These are phyloP conservation scores for Phytophthora sansomeana DNA, from an alignment of 352 stramenopile species.

Conservation along the genomic window DNA sequence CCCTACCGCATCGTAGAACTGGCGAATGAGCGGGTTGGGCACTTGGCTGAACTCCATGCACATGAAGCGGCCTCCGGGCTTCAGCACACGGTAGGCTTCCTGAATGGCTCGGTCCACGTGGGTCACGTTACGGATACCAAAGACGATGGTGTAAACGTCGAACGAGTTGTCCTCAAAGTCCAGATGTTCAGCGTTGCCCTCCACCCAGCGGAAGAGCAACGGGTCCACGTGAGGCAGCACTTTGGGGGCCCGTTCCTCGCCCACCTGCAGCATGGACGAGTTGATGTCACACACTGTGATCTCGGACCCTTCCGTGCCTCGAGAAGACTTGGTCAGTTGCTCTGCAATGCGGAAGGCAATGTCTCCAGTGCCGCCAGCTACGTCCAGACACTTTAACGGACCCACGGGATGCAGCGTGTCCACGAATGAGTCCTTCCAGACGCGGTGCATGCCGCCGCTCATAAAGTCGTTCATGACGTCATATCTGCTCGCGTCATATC, in stretches of 20 bases:
- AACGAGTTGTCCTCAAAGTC: constrained; percentile 96
- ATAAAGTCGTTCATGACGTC: constrained; percentile 99
- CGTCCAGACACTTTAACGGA: constrained; percentile 91
- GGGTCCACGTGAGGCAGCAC: constrained; percentile 63
- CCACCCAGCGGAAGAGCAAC: constrained; percentile 87
- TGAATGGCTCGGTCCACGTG: constrained; percentile 95
- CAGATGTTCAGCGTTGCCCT: constrained; percentile 97
- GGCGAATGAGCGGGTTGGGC: constrained; percentile 90
- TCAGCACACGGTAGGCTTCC: constrained; percentile 97
- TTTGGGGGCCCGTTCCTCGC: constrained; percentile 88
- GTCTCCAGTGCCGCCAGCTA: constrained; percentile 99
- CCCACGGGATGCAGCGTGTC: constrained; percentile 82
- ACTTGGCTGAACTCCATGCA: constrained; percentile 99
- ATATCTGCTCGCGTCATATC: constrained; percentile 48
- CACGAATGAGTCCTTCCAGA: constrained; percentile 99
- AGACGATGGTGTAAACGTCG: constrained; percentile 99
- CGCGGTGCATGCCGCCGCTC: constrained; percentile 94
- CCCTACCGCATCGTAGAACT: constrained; percentile 94
- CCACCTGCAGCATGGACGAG: constrained; percentile 98
- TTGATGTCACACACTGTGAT: constrained; percentile 99
- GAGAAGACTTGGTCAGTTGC: constrained; percentile 43
- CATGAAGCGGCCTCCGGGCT: constrained; percentile 96
- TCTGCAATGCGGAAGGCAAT: constrained; percentile 98
- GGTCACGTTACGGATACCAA: constrained; percentile 99
- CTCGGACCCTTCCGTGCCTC: constrained; percentile 53